Percentiles rank a stretch among this genome's conserved stretches.
These are phyloP conservation scores for Zopfochytrium polystomum DNA, from an alignment of 371 early-diverging fungal species.

Conservation along the genomic window DNA sequence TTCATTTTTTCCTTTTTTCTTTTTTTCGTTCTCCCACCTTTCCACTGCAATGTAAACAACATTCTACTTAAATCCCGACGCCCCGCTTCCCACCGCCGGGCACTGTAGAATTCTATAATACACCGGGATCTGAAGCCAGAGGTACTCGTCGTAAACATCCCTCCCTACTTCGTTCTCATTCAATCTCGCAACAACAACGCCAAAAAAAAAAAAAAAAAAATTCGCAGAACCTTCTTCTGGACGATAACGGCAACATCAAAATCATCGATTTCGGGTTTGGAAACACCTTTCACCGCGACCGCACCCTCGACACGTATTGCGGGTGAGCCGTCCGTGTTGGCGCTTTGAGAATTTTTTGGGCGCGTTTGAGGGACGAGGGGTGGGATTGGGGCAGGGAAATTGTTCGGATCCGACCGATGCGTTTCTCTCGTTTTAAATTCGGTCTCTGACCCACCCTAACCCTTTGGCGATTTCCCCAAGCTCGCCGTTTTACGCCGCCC, in stretches of 20 bases:
- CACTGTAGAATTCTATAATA: conserved; percentile 73
- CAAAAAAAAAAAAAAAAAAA: no score
- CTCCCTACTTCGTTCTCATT: neutral
- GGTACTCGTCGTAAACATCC: conserved; percentile 10
- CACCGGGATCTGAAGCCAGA: conserved; percentile 97
- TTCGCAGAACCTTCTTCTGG: conserved; percentile 84
- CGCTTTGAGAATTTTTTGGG: no score
- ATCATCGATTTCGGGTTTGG: conserved; percentile 97
- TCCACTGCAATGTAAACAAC: no score
- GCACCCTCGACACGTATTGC: conserved; percentile 86
- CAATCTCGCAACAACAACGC: neutral
- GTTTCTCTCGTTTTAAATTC: conserved; percentile 72
- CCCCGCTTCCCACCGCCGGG: neutral
- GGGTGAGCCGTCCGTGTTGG: conserved; percentile 71
- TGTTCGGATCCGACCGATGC: conserved; percentile 73
- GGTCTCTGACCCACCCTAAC: conserved; percentile 53
- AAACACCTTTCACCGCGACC: conserved; percentile 77
- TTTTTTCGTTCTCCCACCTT: no score
- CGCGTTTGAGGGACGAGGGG: no score
- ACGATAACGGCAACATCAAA: conserved; percentile 82
- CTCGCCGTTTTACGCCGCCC: conserved; percentile 93
- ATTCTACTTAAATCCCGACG: no score
- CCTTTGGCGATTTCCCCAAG: conserved; percentile 45
- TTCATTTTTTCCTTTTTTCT: neutral
- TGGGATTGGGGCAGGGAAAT: no score